phyloP scores from a whole-genome alignment of 2,329 filamentous ascomycete species.

The Talaromyces piceae region DNA sequence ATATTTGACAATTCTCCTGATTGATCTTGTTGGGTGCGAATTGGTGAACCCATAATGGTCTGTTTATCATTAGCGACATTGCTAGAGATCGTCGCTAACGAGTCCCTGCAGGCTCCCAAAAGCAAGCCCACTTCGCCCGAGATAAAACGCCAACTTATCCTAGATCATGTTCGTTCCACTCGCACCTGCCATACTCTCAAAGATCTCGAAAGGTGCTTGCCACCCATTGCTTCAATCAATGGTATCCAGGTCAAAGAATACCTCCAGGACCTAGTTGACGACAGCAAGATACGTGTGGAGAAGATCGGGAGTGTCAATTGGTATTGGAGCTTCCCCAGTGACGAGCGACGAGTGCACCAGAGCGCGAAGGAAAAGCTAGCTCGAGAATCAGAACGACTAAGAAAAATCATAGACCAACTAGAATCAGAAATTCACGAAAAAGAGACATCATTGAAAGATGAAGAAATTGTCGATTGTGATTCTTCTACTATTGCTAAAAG shows the following conservation, averaged over 20 bases:
- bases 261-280: constrained; percentile 54
- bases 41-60: background rate
- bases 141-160: constrained; percentile 51
- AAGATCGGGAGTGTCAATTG: constrained; percentile 66
- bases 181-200: constrained; percentile 58
- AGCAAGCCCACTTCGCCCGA: constrained; percentile 43
- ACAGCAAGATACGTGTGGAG: constrained; percentile 56
- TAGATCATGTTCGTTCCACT: constrained; percentile 53
- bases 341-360: constrained; percentile 46
- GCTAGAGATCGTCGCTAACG: background rate
- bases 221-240: constrained; percentile 55
- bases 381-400: constrained; percentile 23
- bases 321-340: constrained; percentile 61
- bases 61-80: background rate
- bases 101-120: constrained; percentile 40
- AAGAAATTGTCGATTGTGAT: constrained; percentile 20
- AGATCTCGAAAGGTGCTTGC: constrained; percentile 59
- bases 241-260: constrained; percentile 63
- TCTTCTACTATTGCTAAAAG: constrained; percentile 6
- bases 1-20: no score
- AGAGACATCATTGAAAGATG: constrained; percentile 16
- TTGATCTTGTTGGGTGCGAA: no score
- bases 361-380: constrained; percentile 19
- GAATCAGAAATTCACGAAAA: constrained; percentile 29
- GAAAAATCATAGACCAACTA: constrained; percentile 23